Percentiles rank a stretch among this genome's conserved stretches.
phyloP scores from a whole-genome alignment of 352 stramenopile species.

The Globisporangium uncinulatum region DNA sequence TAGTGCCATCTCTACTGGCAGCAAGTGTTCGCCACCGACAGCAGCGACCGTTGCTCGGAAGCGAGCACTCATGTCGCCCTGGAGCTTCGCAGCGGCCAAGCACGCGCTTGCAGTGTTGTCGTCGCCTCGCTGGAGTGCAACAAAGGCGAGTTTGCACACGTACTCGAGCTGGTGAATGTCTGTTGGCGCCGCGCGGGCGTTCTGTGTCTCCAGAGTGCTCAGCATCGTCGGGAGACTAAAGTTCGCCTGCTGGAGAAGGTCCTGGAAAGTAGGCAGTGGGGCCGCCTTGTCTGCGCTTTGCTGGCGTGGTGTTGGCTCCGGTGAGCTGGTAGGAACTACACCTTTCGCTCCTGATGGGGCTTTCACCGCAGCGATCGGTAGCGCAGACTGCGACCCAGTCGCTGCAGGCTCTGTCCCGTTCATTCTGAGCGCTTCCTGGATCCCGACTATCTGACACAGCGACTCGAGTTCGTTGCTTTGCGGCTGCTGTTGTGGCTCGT shows the following conservation, averaged over 20 bases:
- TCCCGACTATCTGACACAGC: conserved; percentile 8
- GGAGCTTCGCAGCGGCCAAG: conserved; percentile 38
- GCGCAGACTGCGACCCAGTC: neutral
- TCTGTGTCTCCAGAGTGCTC: conserved; percentile 17
- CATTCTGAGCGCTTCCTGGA: conserved; percentile 1
- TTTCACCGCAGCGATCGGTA: neutral
- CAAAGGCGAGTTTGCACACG: conserved; percentile 26
- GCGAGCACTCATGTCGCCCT: conserved; percentile 24
- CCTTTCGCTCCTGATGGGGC: neutral
- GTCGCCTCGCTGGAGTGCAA: conserved; percentile 13
- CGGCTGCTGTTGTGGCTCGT: neutral
- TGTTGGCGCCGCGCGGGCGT: neutral
- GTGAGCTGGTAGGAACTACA: conserved; percentile 1
- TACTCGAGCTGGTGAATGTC: conserved; percentile 27
- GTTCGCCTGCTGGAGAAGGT: conserved; percentile 32
- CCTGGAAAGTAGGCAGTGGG: conserved; percentile 24
- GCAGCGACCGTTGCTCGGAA: conserved; percentile 28
- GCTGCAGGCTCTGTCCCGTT: neutral
- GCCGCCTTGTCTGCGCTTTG: conserved; percentile 1
- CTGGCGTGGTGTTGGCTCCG: conserved; percentile 9
- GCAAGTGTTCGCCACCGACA: conserved; percentile 24
- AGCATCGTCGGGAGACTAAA: conserved; percentile 26
- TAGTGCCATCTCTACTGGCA: conserved; percentile 18
- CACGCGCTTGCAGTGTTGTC: conserved; percentile 19
- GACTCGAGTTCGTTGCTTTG: conserved; percentile 9